A percentile compares a stretch with the other conserved stretches of the same genome.
phyloP scores from a whole-genome alignment of 2,329 filamentous ascomycete species.

The Fusarium proliferatum region DNA sequence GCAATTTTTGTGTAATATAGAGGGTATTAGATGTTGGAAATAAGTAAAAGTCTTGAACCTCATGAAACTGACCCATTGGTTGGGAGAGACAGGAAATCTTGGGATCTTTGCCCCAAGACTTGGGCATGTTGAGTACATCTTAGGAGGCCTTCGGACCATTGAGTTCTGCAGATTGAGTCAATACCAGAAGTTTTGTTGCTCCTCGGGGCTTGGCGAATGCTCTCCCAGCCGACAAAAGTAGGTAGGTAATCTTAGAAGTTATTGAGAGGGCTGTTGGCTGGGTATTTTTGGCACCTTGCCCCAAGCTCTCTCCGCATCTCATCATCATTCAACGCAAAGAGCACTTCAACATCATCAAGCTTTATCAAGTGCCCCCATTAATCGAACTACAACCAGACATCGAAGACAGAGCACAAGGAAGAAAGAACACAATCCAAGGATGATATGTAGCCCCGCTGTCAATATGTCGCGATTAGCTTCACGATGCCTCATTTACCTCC shows the following conservation, averaged over 20 bases:
- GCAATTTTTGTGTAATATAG: slow-evolving; percentile 20
- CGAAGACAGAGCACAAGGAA: neutral
- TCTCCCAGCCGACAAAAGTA: neutral
- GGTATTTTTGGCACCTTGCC: neutral
- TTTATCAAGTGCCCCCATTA: neutral
- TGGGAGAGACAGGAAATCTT: neutral
- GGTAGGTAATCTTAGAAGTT: fast-evolving
- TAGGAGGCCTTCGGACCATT: fast-evolving
- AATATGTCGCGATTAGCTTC: slow-evolving; percentile 26
- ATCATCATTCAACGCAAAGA: neutral
- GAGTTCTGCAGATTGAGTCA: fast-evolving
- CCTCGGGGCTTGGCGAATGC: neutral
- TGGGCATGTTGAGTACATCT: neutral
- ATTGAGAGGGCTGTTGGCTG: fast-evolving
- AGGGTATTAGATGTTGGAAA: slow-evolving; percentile 16
- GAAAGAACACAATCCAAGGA: neutral
- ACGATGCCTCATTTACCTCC: slow-evolving; percentile 12
- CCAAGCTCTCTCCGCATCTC: neutral
- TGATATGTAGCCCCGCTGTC: neutral
- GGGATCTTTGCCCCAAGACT: fast-evolving
- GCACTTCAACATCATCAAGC: too few species aligned
- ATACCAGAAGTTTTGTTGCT: neutral
- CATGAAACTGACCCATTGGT: neutral
- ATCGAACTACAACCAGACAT: too few species aligned
- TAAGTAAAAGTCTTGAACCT: slow-evolving; percentile 10